Evolutionary conservation across 805 yeast genomes (phyloP).

Genomic region (Candida broadrunensis): DNA sequence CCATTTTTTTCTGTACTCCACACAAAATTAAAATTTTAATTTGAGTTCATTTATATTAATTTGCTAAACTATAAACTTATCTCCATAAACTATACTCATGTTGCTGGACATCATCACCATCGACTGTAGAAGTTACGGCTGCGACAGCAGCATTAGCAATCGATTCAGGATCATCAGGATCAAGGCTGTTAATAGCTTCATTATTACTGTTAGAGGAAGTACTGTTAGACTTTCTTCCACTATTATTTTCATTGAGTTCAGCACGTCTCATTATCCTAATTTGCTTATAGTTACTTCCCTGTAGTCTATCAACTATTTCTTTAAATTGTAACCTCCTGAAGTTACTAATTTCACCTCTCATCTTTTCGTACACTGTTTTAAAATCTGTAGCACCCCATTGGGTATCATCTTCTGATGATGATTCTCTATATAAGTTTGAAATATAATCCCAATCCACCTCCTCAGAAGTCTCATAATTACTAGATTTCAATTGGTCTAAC

Average conservation of each 20-base stretch:
- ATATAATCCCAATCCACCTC: constrained; percentile 35
- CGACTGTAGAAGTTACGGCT: constrained; percentile 30
- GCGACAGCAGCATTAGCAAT: constrained; percentile 36
- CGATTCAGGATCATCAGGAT: constrained; percentile 19
- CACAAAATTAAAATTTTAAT: no score
- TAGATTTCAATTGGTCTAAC: constrained; percentile 24
- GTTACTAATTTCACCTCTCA: constrained; percentile 52
- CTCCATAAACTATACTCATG: constrained; percentile 39
- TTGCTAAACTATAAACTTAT: constrained; percentile 8
- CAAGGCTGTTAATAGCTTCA: not conserved
- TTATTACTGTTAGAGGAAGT: not conserved
- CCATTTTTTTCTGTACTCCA: no score
- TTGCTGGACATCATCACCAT: constrained; percentile 25
- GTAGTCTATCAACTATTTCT: constrained; percentile 7
- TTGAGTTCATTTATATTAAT: no score
- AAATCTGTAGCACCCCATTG: constrained; percentile 63
- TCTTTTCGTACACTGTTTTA: constrained; percentile 56
- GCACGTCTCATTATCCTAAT: not conserved
- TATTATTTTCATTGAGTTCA: not conserved
- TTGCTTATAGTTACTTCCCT: not conserved
- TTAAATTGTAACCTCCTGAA: constrained; percentile 12
- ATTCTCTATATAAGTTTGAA: constrained; percentile 18
- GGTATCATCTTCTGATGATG: constrained; percentile 2
- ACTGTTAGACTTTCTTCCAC: not conserved
- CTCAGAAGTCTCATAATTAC: constrained; percentile 21